Evolutionary conservation across 768 basidiomycete genomes (phyloP), one percentile per base, ranked within the genome.

Genomic region (Naematelia encephala): DNA sequence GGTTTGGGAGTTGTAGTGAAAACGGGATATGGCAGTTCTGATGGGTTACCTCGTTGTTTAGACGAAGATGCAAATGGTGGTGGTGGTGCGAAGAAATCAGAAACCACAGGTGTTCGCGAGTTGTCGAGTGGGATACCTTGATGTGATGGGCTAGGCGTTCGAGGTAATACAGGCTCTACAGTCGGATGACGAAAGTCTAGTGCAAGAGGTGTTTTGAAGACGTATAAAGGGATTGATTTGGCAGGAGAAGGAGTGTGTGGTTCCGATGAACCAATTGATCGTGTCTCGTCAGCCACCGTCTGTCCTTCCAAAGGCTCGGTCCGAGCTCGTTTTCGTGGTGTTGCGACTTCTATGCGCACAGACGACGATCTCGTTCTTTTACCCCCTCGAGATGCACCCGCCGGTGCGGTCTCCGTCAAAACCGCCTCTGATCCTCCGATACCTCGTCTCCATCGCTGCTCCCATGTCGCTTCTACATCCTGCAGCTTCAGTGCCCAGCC

Each of bases 1-100:
- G 68, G 70, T 51, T 59, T 48, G 16, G 70, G 70, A 4, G 70
- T 72, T 16, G 68, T 72, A 5, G 65, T 54, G 46, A 72, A 72
- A 8, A 64, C 25, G 14, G 68, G 68, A 27, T 52, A 57, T 22
- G 59, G 39, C 19, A 58, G 42, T 13, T 56, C 59, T 19, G 51
- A 12, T 4, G 54, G 22, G 19, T 14, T 5, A 21, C 19, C 34
- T n/a, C 34, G 8, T 12, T 46, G 51, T 47, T 26, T 27, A 14
- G 22, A 42, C 29, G 12, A 23, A 11, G n/a, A n/a, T n/a, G 10
- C 43, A 21, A 52, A 39, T 2, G 59, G 62, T 3, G 62, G 54
- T 23, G 49, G 54, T 23, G 43, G 26, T 4, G 60, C 64, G 46
- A 66, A 66, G 64, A 60, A 54, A 56, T 68, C 42, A 34, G 63